Base-by-base conservation (phyloP, 495 filamentous ascomycete genomes). In the Hypoxylon cercidicola region DNA sequence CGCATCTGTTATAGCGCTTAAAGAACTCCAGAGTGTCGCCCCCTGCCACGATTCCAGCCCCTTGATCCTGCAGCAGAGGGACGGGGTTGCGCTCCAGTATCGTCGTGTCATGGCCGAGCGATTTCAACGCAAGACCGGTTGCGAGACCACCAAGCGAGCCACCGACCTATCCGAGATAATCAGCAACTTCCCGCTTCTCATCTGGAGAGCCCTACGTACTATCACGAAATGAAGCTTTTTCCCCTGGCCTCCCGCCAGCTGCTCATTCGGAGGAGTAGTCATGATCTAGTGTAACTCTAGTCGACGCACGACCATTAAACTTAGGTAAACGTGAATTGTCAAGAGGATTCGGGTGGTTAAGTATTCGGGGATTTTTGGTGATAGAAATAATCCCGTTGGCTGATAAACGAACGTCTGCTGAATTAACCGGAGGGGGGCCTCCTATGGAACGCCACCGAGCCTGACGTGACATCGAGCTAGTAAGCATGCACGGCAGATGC, bases 31-130 rank as follows among this genome's bases (percentile, higher is more conserved):
- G 67, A 0, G 73, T 66, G 28, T 77, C 70, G 2, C 75, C 72
- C 0, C 81, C 79, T 8, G 79, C 79, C 0, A 83, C 80, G 28
- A 88, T 82, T 1, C 85, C 84, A 5, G 85, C 85, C 13, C 84
- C 85, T 73, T 86, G 82, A 64, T 84, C 79, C 46, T 84, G 77
- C 0, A 85, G 76, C 8, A 83, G 61, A 1, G 79, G 70, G 1
- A 67, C 71, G 0, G 77, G 71, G 40, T 78, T 82, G 16, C 82
- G 78, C 64, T 88, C 84, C 13, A 87, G 78, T 45, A 88, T 83
- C 1, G 74, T 79, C 25, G 81, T 80, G 62, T 79, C 66, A 69
- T 84, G 78, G 12, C 79, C 78, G 7, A 84, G 77, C 0, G 75
- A 69, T 50, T 79, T 80, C 19, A 86, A 72, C n/a, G 80, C 78